phyloP scores from a whole-genome alignment of 352 stramenopile species.

The Pythium scleroteichum region DNA sequence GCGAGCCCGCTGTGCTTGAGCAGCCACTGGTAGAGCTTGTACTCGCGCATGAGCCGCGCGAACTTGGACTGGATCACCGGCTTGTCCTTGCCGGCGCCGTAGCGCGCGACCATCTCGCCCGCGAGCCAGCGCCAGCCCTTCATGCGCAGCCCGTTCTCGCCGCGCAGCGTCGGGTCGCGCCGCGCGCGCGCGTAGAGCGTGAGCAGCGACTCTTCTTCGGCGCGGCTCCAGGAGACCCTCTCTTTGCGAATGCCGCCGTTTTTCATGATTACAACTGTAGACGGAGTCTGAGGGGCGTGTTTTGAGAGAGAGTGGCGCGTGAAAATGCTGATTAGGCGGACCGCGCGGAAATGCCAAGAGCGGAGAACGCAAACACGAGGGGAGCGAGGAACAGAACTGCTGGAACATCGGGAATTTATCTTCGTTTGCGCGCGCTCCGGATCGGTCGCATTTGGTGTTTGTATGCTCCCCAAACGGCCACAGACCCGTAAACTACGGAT shows the following conservation, averaged over 20 bases:
- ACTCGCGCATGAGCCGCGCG: slow-evolving; percentile 58
- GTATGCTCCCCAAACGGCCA: no score
- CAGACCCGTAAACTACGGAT: no score
- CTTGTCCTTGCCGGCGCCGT: slow-evolving; percentile 17
- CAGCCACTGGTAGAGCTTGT: slow-evolving; percentile 52
- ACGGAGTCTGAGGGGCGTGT: no score
- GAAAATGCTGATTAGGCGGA: no score
- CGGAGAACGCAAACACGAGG: no score
- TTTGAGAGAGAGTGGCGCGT: no score
- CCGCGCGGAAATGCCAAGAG: no score
- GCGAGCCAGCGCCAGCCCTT: slow-evolving; percentile 33
- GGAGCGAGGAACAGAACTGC: no score
- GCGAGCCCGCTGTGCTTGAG: slow-evolving; percentile 48
- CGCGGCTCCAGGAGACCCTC: slow-evolving; percentile 10
- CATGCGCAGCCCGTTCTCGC: slow-evolving; percentile 18
- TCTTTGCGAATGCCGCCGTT: slow-evolving; percentile 29
- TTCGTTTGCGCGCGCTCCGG: no score
- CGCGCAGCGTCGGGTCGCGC: slow-evolving; percentile 11
- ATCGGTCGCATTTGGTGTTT: no score
- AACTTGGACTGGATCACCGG: slow-evolving; percentile 25
- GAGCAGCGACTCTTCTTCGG: slow-evolving; percentile 16
- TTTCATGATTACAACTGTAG: slow-evolving; percentile 17
- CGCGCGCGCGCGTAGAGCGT: slow-evolving; percentile 17
- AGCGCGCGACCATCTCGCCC: slow-evolving; percentile 19
- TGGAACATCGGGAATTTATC: no score